Evolutionary conservation across 768 basidiomycete genomes (phyloP).

Genomic region (Boletus insuetus): DNA sequence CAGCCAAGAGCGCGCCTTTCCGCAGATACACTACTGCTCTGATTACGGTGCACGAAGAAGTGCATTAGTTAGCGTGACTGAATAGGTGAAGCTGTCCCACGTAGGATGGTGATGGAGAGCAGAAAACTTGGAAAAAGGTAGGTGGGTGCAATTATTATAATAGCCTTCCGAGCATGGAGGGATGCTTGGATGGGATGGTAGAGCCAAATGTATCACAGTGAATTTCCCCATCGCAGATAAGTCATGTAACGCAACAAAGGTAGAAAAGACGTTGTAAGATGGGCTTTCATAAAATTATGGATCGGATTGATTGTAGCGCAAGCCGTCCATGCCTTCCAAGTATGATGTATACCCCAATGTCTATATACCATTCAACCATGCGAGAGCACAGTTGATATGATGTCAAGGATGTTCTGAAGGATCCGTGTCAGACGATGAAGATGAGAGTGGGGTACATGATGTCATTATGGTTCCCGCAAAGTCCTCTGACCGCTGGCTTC

Average conservation of each 20-base stretch:
- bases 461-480: slow-evolving; percentile 13
- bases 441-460: slow-evolving; percentile 22
- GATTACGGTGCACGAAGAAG: not conserved
- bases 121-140: not conserved
- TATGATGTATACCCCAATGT: slow-evolving; percentile 14
- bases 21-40: not conserved
- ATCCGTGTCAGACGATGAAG: slow-evolving; percentile 27
- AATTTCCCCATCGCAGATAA: slow-evolving; percentile 2
- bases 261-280: slow-evolving; percentile 15
- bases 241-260: slow-evolving; percentile 8
- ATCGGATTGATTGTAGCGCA: slow-evolving; percentile 10
- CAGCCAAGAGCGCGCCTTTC: not conserved
- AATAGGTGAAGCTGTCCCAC: not conserved
- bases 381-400: slow-evolving; percentile 8
- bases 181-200: not conserved
- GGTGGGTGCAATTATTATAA: no score
- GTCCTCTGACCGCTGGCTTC: slow-evolving; percentile 6
- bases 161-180: not conserved
- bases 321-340: slow-evolving; percentile 22
- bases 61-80: slow-evolving; percentile 3
- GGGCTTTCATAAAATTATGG: slow-evolving; percentile 25
- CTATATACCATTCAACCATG: slow-evolving; percentile 10
- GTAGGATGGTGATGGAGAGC: not conserved
- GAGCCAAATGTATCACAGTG: slow-evolving; percentile 13
- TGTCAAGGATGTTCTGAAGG: slow-evolving; percentile 31